phyloP scores from a whole-genome alignment of 2,329 filamentous ascomycete species.

The Alternaria atra region DNA sequence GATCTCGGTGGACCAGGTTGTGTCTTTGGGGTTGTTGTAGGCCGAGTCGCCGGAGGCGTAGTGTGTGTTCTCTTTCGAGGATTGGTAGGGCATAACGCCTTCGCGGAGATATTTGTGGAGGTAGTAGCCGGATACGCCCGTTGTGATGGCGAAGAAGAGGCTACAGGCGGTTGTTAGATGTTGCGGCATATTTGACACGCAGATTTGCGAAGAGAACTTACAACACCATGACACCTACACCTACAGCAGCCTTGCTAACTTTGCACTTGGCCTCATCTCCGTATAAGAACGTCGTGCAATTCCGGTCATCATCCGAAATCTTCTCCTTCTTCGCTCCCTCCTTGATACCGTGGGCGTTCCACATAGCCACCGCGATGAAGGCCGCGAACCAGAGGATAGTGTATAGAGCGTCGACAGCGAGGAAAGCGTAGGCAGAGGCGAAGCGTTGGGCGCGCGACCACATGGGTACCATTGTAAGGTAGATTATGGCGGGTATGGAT shows the following conservation, averaged over 20 bases:
- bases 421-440: conserved; percentile 68
- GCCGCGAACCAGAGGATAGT: conserved; percentile 67
- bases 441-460: conserved; percentile 67
- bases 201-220: conserved; percentile 44
- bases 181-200: neutral
- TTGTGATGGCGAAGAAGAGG: conserved; percentile 63
- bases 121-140: conserved; percentile 63
- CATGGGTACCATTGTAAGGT: conserved; percentile 68
- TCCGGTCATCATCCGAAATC: conserved; percentile 53
- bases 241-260: conserved; percentile 64
- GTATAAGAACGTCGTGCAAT: conserved; percentile 65
- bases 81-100: conserved; percentile 61
- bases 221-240: conserved; percentile 67
- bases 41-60: conserved; percentile 46
- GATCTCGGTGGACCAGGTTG: conserved; percentile 56
- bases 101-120: conserved; percentile 66
- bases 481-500: conserved; percentile 66
- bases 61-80: conserved; percentile 56
- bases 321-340: conserved; percentile 57
- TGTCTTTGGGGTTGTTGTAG: conserved; percentile 45
- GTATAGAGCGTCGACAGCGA: conserved; percentile 62
- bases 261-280: conserved; percentile 65
- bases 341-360: conserved; percentile 63
- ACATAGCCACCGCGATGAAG: conserved; percentile 65
- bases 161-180: conserved; percentile 41